Base-by-base conservation (phyloP, 2,329 filamentous ascomycete species). In the Xylariales sp. region DNA sequence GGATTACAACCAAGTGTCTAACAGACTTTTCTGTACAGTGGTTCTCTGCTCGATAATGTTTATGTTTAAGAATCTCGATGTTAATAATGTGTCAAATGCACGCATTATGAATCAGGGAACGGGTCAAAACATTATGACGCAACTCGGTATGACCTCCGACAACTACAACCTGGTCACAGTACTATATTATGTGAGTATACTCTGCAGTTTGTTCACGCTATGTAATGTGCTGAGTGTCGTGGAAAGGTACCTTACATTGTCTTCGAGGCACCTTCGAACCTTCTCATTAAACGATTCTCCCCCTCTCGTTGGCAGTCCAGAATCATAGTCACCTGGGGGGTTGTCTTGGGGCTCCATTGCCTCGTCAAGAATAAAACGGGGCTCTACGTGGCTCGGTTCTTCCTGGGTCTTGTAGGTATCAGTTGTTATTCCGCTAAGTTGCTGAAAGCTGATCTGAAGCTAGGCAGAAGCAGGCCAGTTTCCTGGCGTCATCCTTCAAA, bases 81-180 rank as follows among this genome's bases (percentile, higher is more conserved):
- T 53, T 6, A 54, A 60, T 37, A 67, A 66, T 46, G 57, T 66
- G 12, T 61, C 63, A 2, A 68, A 67, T 38, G 64, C 63, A 6
- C 54, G 64, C 8, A 67, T 67, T 24, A 69, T 68, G 65, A 63
- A 68, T 35, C 53, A 47, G 28, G 64, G 62, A 6, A 67, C 63
- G 5, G 37, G 51, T 5, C 46, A 48, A 1, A 68, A 69, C 38
- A 68, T 69, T 34, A 54, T 69, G 55, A 62, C 52, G 5, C 55
- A 68, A 45, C 51, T 68, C 3, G 42, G 46, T 2, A 54, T 69
- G 47, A 62, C 60, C 2, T 60, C 61, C 0, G 59, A 68, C 41
- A 49, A 65, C 43, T 68, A 65, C 46, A 62, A 60, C 19, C 40
- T 67, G 8, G 50, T 68, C 14, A 63, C 55, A 5, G 57, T 57